Percentiles rank a stretch among this genome's conserved stretches.
Conservation (phyloP, 129 eudicot species). For the Erigeron canadensis region DNA sequence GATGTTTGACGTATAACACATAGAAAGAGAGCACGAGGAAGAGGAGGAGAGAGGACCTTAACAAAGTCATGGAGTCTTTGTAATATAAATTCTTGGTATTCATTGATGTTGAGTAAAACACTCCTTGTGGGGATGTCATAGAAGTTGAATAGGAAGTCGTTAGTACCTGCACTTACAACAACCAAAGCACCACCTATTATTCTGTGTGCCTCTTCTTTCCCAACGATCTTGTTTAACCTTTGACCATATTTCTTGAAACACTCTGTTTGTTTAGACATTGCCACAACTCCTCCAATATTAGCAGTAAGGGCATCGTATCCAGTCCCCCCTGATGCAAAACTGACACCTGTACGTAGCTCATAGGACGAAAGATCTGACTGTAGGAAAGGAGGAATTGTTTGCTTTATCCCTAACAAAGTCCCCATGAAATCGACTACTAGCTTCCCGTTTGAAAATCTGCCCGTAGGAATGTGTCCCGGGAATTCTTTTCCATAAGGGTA, state of each 20-base stretch:
- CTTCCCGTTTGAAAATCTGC: slow-evolving; percentile 74
- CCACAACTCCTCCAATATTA: slow-evolving; percentile 35
- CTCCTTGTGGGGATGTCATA: slow-evolving; percentile 58
- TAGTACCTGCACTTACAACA: slow-evolving; percentile 63
- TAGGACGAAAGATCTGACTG: slow-evolving; percentile 44
- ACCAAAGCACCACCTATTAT: slow-evolving; percentile 45
- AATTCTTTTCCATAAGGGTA: slow-evolving; percentile 50
- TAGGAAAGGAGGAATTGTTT: slow-evolving; percentile 59
- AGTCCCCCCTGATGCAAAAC: slow-evolving; percentile 72
- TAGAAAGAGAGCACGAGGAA: neutral
- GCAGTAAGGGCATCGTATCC: slow-evolving; percentile 67
- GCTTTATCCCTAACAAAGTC: slow-evolving; percentile 54
- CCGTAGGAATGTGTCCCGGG: slow-evolving; percentile 55
- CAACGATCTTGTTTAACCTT: slow-evolving; percentile 40
- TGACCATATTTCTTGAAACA: slow-evolving; percentile 38
- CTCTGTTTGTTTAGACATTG: slow-evolving; percentile 44
- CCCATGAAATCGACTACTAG: slow-evolving; percentile 58
- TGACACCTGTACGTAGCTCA: slow-evolving; percentile 65
- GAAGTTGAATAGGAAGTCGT: slow-evolving; percentile 63
- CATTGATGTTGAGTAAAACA: slow-evolving; percentile 33
- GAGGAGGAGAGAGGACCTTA: slow-evolving; percentile 32
- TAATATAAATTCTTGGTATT: slow-evolving; percentile 60
- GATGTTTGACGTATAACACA: neutral
- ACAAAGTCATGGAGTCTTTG: slow-evolving; percentile 41
- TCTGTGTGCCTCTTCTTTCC: slow-evolving; percentile 43